phyloP scores from a whole-genome alignment of 805 yeast genomes.

The Maudiozyma bulderi region DNA sequence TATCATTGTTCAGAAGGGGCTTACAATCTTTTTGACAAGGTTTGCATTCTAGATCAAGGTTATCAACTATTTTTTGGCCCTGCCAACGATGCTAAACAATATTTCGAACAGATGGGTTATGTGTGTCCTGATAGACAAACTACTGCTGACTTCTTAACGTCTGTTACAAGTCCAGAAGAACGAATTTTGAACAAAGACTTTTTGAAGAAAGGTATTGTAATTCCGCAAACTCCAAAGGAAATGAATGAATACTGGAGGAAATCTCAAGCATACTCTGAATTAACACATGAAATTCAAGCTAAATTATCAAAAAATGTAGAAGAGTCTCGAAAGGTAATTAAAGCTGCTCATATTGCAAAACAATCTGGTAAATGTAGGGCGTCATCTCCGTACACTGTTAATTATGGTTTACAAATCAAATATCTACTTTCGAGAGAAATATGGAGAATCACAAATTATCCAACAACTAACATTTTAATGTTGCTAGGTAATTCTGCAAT shows the following conservation, averaged over 20 bases:
- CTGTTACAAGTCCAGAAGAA: constrained; percentile 45
- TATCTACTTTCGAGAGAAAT: constrained; percentile 36
- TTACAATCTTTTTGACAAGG: constrained; percentile 12
- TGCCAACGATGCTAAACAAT: constrained; percentile 37
- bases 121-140: constrained; percentile 48
- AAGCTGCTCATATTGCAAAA: constrained; percentile 35
- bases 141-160: constrained; percentile 49
- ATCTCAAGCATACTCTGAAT: constrained; percentile 33
- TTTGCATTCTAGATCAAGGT: constrained; percentile 44
- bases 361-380: constrained; percentile 38
- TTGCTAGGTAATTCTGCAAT: constrained; percentile 37
- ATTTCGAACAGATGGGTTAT: constrained; percentile 46
- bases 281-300: constrained; percentile 37
- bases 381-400: constrained; percentile 40
- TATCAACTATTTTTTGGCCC: constrained; percentile 46
- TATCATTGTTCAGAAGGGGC: constrained; percentile 32
- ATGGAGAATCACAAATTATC: constrained; percentile 39
- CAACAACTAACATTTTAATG: constrained; percentile 32
- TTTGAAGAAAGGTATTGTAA: constrained; percentile 36
- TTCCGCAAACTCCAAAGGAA: constrained; percentile 44
- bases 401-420: constrained; percentile 40
- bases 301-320: constrained; percentile 7
- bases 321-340: constrained; percentile 9
- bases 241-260: constrained; percentile 41
- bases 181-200: constrained; percentile 35